Conservation (phyloP, 148 eudicot genomes). For the Hydrangea macrophylla region DNA sequence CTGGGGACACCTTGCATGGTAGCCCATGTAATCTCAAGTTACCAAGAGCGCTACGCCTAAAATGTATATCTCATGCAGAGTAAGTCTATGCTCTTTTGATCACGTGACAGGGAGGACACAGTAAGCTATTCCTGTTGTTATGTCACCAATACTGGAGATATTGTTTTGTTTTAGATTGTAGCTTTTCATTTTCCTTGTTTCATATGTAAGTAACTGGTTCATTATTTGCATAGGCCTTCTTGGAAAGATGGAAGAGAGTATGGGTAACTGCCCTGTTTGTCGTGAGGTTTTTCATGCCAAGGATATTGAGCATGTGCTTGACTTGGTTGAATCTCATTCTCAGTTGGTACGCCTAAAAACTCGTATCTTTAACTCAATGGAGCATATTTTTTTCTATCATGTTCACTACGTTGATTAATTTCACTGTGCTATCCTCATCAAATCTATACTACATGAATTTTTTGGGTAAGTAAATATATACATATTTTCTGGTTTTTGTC, state of each 20-base stretch:
- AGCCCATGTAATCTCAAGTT: background rate
- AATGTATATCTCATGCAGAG: background rate
- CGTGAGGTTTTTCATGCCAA: slow-evolving; percentile 73
- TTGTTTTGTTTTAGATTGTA: background rate
- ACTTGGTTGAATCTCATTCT: slow-evolving; percentile 54
- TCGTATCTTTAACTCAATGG: background rate
- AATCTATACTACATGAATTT: too few relatives aligned
- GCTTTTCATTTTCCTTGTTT: background rate
- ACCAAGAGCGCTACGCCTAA: background rate
- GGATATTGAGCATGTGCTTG: slow-evolving; percentile 89
- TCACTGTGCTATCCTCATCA: background rate
- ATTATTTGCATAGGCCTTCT: slow-evolving; percentile 30
- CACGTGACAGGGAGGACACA: background rate
- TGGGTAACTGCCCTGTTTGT: slow-evolving; percentile 83
- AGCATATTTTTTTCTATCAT: background rate
- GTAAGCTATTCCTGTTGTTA: background rate
- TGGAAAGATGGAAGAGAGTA: slow-evolving; percentile 37
- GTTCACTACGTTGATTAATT: background rate
- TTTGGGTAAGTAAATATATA: too few relatives aligned
- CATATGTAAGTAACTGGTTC: background rate
- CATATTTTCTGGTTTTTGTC: too few relatives aligned
- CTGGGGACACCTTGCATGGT: background rate
- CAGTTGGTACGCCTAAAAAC: slow-evolving; percentile 41
- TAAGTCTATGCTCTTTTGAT: slow-evolving; percentile 3
- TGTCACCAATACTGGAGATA: background rate